Base-by-base conservation (phyloP, 139 green algal genomes). In the Chlorella vulgaris region DNA sequence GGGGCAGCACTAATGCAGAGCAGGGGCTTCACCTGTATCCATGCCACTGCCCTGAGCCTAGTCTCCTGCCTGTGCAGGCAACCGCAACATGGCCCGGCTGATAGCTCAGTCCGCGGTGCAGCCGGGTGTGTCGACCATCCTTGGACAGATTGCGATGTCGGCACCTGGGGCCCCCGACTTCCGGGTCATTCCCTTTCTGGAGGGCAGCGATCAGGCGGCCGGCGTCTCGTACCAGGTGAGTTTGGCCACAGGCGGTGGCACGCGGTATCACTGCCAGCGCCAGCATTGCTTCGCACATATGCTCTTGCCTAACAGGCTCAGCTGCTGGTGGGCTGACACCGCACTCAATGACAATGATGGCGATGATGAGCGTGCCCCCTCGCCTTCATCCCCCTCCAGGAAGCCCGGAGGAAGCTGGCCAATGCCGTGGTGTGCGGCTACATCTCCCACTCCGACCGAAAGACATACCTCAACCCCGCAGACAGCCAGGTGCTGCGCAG, bases 101-200 rank as follows among this genome's bases (percentile, higher is more conserved):
- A 81, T 84, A 4, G 80, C 80, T 1, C 80, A 84, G 80, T 67
- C 42, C 18, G 80, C 80, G 38, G 73, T 84, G 50, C 80, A 84
- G 80, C 80, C 80, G 2, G 70, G 80, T 19, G 80, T 84, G n/a
- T 35, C 31, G 29, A 75, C 62, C 21, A 62, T 80, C 22, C 76
- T 81, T 36, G 63, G 70, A 26, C 28, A 50, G 53, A 75, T 84
- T 10, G 71, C 50, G 33, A 58, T 75, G 70, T 74, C 39, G 3
- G 62, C 60, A 1, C 60, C 60, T 6, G 80, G 69, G 6, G 77
- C 65, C 2, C 77, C 77, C 4, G 77, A 83, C 35, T 77, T 83
- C 28, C 66, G 19, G 26, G 24, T 47, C 51, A 3, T 71, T 38
- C 24, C 24, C 35, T 26, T 18, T 80, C 29, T 18, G 51, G 26